Base-by-base conservation (phyloP, 495 filamentous ascomycete species). In the Aspergillus steynii region DNA sequence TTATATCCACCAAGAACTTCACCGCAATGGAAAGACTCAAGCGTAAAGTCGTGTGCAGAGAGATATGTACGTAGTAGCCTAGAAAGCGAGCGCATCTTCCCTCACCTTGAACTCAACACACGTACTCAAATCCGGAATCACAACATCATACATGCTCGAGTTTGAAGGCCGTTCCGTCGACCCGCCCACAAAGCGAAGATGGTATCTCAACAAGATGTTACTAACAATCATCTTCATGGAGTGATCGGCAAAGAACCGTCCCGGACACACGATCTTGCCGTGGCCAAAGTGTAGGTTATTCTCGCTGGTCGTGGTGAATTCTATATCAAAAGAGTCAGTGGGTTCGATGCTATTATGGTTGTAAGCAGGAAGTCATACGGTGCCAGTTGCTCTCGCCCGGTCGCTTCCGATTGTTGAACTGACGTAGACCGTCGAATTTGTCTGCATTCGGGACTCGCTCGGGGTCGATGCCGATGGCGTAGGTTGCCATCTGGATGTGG, bases 191-290 rank as follows among this genome's bases (percentile, higher is more conserved):
- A 51, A 51, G n/a, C 50, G 50, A 29, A 51, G 50, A 10, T 51
- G 50, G 4, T 65, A 57, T 10, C 65, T 56, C 32, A 48, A 27
- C 2, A 61, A 5, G 5, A 61, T 26, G 32, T 53, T 52, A 10
- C 25, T n/a, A 3, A 61, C 20, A 5, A 56, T 31, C 37, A 77
- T 67, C 58, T 81, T 81, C 37, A 78, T 68, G 61, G 70, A 68
- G 29, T 69, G 61, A 14, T 56, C 59, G 10, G 74, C 78, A 58
- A 81, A 74, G 61, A 78, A 77, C 9, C 78, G 58, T 2, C 78
- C 78, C 3, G 78, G 78, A 53, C 78, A 81, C 0, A 82, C 78
- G 51, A 82, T 76, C 45, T 65, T 65, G 2, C 78, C 78, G 42
- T 71, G 64, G 9, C 78, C 77, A 50, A 77, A 80, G 4, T 58